Conservation (phyloP, 2,329 filamentous ascomycete genomes). For the Chrysoporthe cubensis region DNA sequence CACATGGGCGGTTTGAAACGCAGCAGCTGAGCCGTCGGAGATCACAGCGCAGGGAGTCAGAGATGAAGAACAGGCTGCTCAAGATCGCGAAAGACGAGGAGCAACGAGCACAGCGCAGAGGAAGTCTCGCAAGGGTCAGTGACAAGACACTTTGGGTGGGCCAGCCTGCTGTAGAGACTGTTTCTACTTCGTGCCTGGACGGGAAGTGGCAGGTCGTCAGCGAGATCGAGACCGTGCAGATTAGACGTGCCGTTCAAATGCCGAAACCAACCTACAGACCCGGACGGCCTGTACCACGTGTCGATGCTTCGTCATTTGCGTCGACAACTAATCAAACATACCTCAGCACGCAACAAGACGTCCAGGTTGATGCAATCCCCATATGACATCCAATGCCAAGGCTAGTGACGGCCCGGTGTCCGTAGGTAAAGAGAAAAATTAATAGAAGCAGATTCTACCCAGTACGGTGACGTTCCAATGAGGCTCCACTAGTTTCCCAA, state of each 20-base stretch:
- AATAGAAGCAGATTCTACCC: too few relatives aligned
- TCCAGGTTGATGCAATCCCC: background rate
- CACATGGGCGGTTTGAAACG: background rate
- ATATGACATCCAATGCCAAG: too few relatives aligned
- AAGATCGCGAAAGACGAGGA: background rate
- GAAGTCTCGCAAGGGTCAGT: background rate
- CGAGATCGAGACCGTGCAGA: slow-evolving; percentile 61
- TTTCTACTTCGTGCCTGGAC: background rate
- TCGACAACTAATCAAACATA: background rate
- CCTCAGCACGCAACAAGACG: too few relatives aligned
- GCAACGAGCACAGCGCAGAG: background rate
- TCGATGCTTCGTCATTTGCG: background rate
- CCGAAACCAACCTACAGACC: background rate
- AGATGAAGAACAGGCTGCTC: background rate
- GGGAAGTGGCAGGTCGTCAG: slow-evolving; percentile 55
- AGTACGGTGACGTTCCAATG: too few relatives aligned
- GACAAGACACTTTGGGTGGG: background rate
- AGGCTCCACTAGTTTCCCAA: too few relatives aligned
- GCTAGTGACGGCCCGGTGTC: background rate
- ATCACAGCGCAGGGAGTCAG: background rate
- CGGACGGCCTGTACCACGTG: background rate
- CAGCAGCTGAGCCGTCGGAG: background rate
- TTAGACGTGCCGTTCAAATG: background rate
- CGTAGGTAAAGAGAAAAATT: background rate
- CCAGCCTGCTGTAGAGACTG: background rate